Base-by-base conservation (phyloP, 352 stramenopile species). In the Blastocystis hominis region DNA sequence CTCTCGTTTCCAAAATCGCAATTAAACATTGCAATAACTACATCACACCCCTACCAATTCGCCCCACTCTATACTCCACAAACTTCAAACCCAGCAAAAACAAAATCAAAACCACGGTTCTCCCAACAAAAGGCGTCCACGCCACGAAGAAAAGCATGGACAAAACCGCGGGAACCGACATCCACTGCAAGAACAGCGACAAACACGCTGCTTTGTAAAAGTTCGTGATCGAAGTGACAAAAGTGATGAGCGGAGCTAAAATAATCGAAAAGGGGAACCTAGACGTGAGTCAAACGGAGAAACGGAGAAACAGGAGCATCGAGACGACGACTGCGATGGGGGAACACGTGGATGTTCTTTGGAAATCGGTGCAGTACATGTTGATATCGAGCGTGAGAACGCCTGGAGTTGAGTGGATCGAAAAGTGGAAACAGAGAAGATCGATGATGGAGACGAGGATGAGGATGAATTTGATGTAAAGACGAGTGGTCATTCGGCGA, bases 201-300 rank as follows among this genome's bases (percentile, higher is more conserved):
- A 59, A 3, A 55, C 68, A 61, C 3, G 44, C n/a, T 20, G 24
- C 40, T 15, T 24, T 61, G 36, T 78, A 78, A 9, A 55, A 62
- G 53, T 78, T 59, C 2, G 68, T 40, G 2, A 46, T 50, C 9
- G 68, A n/a, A 6, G 68, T 46, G 10, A 78, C 44, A 61, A 78
- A 78, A 1, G 53, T 59, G 38, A 15, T 46, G 10, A 78, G 68
- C 30, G 68, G 40, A 20, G 36, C 6, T 17, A 78, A 61, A 38
- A 78, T 17, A 36, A 78, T 78, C 10, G 68, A 78, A 4, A 78
- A 38, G 7, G 68, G 68, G 68, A 78, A 78, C 34, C 68, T 78
- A 78, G 5, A 5, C 24, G 44, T 56, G 13, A 44, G 2, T 10
- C 3, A 42, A n/a, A n/a, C n/a, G n/a, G n/a, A 1, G 17, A 20